Evolutionary conservation across 305 asterid species (phyloP).

Genomic region (Caryopteris hybrid): DNA sequence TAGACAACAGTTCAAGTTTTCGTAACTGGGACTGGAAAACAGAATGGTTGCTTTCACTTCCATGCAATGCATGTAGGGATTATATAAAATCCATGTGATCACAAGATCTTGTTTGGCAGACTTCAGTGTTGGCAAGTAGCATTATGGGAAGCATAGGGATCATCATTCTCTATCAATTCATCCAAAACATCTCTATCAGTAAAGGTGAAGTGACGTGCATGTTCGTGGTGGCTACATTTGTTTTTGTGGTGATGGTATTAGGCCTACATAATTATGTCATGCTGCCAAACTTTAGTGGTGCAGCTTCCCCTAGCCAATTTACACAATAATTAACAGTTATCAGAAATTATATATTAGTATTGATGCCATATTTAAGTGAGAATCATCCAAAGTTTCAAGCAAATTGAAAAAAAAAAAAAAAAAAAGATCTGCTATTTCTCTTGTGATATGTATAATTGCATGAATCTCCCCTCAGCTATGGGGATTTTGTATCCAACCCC

Average conservation of each 20-base stretch:
- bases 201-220: slow-evolving; percentile 32
- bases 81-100: slow-evolving; percentile 18
- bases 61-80: slow-evolving; percentile 23
- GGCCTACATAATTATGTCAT: slow-evolving; percentile 34
- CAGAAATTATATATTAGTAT: background rate
- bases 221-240: slow-evolving; percentile 38
- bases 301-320: background rate
- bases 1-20: slow-evolving; percentile 22
- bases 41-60: slow-evolving; percentile 32
- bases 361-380: background rate
- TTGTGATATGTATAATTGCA: background rate
- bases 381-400: background rate
- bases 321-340: background rate
- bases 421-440: background rate
- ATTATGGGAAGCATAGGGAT: slow-evolving; percentile 35
- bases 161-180: slow-evolving; percentile 26
- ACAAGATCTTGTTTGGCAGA: slow-evolving; percentile 42
- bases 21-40: slow-evolving; percentile 21
- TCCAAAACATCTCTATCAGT: slow-evolving; percentile 27
- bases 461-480: no score
- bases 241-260: slow-evolving; percentile 26
- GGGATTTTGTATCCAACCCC: no score
- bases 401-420: background rate
- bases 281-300: slow-evolving; percentile 22
- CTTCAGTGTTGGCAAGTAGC: slow-evolving; percentile 26